Base-by-base conservation (phyloP, 1,284 basidiomycete genomes). In the Termitomyces sp. region DNA sequence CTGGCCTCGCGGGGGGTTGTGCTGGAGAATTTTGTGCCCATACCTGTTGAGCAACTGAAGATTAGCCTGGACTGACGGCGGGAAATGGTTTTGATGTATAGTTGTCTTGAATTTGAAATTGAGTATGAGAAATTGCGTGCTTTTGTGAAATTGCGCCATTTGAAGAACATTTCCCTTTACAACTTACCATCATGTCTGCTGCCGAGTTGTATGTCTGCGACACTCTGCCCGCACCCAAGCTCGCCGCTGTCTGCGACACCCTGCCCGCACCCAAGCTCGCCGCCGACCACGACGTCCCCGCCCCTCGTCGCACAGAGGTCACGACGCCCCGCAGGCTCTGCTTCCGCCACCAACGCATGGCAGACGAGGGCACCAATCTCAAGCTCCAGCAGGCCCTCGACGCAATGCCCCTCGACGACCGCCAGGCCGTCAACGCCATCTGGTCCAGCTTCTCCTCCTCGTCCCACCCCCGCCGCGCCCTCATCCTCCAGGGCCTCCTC, bases 401-500 rank as follows among this genome's bases (percentile, higher is more conserved):
- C 69, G 86, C 85, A 3, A 82, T 99, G n/a, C 88, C 94, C 0
- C 75, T 94, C 13, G 79, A 87, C 52, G 96, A 99, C 64, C 84
- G 97, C 51, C 85, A 92, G 65, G 86, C 89, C 24, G 90, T 99
- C 68, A 98, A 89, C 65, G 83, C 90, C 6, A 86, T 98, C 58
- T 99, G 97, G 97, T 92, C 94, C 55, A 91, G 88, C 64, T 99
- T 99, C 73, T 97, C 94, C 10, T 92, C 92, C 0, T 97, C 96
- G 0, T 86, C 94, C 0, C 94, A 97, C 65, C 84, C 89, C 9
- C 86, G 92, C 34, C 84, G 96, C 40, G 91, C 92, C 40, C 83
- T 99, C 66, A 98, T 99, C 67, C 86, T 99, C 45, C 93, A 94
- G 66, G 96, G 96, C 31, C 82, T 99, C 57, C 85, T 99, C 63